Evolutionary conservation across 2,329 filamentous ascomycete species (phyloP).

Genomic region (Metarhizium robertsii): DNA sequence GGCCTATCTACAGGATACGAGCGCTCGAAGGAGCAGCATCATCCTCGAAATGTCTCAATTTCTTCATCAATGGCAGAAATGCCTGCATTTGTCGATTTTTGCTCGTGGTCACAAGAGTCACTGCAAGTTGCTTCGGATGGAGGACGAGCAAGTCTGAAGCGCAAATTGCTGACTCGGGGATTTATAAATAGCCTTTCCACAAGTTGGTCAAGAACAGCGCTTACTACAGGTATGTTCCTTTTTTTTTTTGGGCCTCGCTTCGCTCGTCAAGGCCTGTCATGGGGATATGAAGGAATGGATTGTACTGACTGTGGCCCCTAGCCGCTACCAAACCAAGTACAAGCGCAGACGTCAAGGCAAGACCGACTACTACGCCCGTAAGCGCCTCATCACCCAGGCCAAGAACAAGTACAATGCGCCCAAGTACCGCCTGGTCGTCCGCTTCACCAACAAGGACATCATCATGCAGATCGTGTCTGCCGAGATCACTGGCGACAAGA

Average conservation of each 20-base stretch:
- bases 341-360: constrained; percentile 92
- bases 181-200: constrained; percentile 61
- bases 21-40: constrained; percentile 5
- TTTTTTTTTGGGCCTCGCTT: not conserved
- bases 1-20: constrained; percentile 21
- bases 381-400: constrained; percentile 98
- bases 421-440: constrained; percentile 99
- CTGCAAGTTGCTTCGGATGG: constrained; percentile 97
- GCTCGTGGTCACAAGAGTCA: constrained; percentile 52
- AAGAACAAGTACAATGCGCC: constrained; percentile 99
- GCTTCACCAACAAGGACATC: constrained; percentile 99
- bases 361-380: constrained; percentile 99
- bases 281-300: no score
- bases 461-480: constrained; percentile 95
- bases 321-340: constrained; percentile 99
- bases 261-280: not conserved
- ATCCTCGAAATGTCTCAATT: constrained; percentile 8
- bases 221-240: constrained; percentile 81
- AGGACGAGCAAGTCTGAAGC: constrained; percentile 66
- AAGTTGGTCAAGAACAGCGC: constrained; percentile 96
- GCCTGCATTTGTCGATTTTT: constrained; percentile 17
- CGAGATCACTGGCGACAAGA: constrained; percentile 96
- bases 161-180: constrained; percentile 98
- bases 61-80: constrained; percentile 30
- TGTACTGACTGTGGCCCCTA: constrained; percentile 26